Evolutionary conservation across 75 land plant genomes (phyloP).

Genomic region (Larix kaempferi): DNA sequence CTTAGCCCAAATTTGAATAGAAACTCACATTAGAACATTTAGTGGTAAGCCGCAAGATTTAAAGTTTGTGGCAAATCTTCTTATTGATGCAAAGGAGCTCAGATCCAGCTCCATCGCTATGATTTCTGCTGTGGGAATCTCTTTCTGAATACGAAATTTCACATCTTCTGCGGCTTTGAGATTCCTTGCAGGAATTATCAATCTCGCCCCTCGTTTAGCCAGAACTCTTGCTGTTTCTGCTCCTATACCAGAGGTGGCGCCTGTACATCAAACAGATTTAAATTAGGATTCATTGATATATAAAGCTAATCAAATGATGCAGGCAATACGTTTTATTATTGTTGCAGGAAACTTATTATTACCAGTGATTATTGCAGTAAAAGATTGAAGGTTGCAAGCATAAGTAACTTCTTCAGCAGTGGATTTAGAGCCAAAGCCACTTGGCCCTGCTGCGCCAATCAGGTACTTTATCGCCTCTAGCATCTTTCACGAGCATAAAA

Average conservation of each 20-base stretch:
- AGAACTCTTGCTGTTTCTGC: constrained; percentile 73
- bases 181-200: constrained; percentile 71
- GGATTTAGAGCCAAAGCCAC: constrained; percentile 47
- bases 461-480: constrained; percentile 16
- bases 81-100: constrained; percentile 61
- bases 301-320: neutral
- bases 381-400: constrained; percentile 5
- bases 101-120: constrained; percentile 55
- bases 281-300: neutral
- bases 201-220: constrained; percentile 63
- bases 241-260: constrained; percentile 81
- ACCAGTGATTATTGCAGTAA: constrained; percentile 58
- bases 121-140: constrained; percentile 48
- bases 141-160: constrained; percentile 42
- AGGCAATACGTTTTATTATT: neutral
- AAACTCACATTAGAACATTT: constrained; percentile 69
- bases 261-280: constrained; percentile 20
- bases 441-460: constrained; percentile 25
- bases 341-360: neutral
- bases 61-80: constrained; percentile 49
- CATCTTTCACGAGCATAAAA: no score
- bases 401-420: constrained; percentile 52
- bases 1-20: neutral
- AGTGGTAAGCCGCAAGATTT: constrained; percentile 48
- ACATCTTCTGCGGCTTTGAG: constrained; percentile 44